Conservation (phyloP, 495 filamentous ascomycete genomes). For the Elaphomyces granulatus region DNA sequence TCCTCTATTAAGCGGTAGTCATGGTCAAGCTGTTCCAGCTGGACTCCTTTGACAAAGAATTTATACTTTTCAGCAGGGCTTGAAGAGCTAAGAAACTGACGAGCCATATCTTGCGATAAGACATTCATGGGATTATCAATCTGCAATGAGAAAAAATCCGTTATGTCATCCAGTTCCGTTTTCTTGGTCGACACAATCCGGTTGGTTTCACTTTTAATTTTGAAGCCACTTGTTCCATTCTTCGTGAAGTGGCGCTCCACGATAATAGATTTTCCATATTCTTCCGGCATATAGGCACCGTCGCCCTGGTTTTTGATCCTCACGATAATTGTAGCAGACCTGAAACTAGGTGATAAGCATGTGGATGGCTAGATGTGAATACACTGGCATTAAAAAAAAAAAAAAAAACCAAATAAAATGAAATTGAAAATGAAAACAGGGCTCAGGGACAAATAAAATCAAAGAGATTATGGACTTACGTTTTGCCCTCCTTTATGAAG, state of each 20-base stretch:
- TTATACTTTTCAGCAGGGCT: conserved; percentile 78
- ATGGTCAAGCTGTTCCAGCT: conserved; percentile 79
- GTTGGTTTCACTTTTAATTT: conserved; percentile 59
- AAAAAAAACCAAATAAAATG: too few relatives aligned
- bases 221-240: conserved; percentile 68
- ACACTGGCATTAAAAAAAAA: too few relatives aligned
- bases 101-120: conserved; percentile 90
- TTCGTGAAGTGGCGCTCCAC: conserved; percentile 80
- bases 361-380: too few relatives aligned
- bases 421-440: not conserved
- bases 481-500: conserved; percentile 83
- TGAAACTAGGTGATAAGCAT: conserved; percentile 6
- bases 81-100: conserved; percentile 81
- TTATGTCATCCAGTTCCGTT: conserved; percentile 79
- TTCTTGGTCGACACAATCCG: conserved; percentile 70
- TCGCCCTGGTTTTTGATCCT: conserved; percentile 81
- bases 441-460: not conserved
- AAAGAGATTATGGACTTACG: conserved; percentile 30
- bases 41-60: conserved; percentile 91
- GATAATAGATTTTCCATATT: conserved; percentile 75
- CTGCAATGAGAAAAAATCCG: conserved; percentile 83
- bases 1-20: conserved; percentile 75
- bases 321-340: conserved; percentile 46
- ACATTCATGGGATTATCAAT: conserved; percentile 97
- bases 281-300: conserved; percentile 66